Conservation (phyloP, 2,329 filamentous ascomycete species). For the Sarocladium kiliense region DNA sequence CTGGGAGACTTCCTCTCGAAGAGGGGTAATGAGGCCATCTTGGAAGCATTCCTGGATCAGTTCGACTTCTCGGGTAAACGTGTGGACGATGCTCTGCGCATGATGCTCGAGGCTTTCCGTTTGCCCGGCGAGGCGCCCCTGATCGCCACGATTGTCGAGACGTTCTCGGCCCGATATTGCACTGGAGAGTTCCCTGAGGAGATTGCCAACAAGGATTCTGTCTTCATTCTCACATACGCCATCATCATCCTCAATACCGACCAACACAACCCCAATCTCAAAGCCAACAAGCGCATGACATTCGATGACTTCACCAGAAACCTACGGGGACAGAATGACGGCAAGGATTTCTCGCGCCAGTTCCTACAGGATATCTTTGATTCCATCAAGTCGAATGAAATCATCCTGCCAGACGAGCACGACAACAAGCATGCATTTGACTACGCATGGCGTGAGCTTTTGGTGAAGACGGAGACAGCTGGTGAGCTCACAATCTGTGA, state of each 20-base stretch:
- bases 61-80: slow-evolving; percentile 85
- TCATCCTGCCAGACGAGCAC: slow-evolving; percentile 94
- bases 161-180: slow-evolving; percentile 83
- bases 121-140: slow-evolving; percentile 88
- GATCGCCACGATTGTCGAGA: slow-evolving; percentile 86
- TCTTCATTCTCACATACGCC: slow-evolving; percentile 88
- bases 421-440: slow-evolving; percentile 96
- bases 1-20: slow-evolving; percentile 94
- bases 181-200: slow-evolving; percentile 62
- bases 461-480: slow-evolving; percentile 76
- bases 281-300: slow-evolving; percentile 74
- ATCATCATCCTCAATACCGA: slow-evolving; percentile 98
- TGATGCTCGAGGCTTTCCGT: slow-evolving; percentile 87
- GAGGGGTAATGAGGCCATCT: slow-evolving; percentile 76
- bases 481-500: slow-evolving; percentile 73
- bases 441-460: slow-evolving; percentile 92
- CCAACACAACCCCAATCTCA: slow-evolving; percentile 90
- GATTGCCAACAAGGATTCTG: slow-evolving; percentile 79
- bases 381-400: slow-evolving; percentile 88
- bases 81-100: slow-evolving; percentile 82
- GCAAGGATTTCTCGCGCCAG: slow-evolving; percentile 75
- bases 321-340: slow-evolving; percentile 82
- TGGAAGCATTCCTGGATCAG: slow-evolving; percentile 77
- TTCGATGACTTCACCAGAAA: slow-evolving; percentile 79
- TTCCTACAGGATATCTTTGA: slow-evolving; percentile 86